Conservation (phyloP, 2,329 filamentous ascomycete genomes). For the Ophiostoma novo-ulmi region DNA sequence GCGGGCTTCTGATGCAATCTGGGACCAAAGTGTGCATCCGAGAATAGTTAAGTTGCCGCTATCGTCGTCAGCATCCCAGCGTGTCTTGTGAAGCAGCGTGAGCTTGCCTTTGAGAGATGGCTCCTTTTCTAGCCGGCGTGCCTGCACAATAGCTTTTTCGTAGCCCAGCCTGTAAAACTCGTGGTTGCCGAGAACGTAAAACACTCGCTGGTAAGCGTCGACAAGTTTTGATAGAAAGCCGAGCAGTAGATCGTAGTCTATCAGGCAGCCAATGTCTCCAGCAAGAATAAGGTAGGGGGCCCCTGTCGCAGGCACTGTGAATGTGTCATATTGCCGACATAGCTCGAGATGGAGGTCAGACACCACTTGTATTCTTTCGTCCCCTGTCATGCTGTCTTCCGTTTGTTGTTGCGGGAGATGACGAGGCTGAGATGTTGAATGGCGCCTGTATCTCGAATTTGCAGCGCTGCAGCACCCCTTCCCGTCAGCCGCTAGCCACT, state of each 20-base stretch:
- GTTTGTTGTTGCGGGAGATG: neutral
- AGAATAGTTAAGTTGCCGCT: slow-evolving; percentile 36
- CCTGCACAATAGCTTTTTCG: slow-evolving; percentile 11
- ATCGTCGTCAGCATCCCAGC: slow-evolving; percentile 7
- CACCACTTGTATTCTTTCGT: slow-evolving; percentile 40
- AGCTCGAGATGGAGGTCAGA: slow-evolving; percentile 55
- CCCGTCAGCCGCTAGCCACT: neutral
- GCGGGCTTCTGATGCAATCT: slow-evolving; percentile 39
- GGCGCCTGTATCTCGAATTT: neutral
- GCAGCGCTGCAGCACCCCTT: neutral
- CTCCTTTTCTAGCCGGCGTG: slow-evolving; percentile 18
- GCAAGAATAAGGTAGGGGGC: slow-evolving; percentile 49
- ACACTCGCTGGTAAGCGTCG: slow-evolving; percentile 42
- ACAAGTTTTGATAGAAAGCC: slow-evolving; percentile 47
- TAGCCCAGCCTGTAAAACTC: slow-evolving; percentile 41
- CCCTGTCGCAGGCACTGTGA: slow-evolving; percentile 30
- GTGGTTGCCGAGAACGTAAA: slow-evolving; percentile 53
- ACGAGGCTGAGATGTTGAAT: slow-evolving; percentile 7
- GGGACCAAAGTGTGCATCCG: slow-evolving; percentile 55
- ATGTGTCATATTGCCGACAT: slow-evolving; percentile 19
- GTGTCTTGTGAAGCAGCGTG: slow-evolving; percentile 14
- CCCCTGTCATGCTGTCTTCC: neutral
- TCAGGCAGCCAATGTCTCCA: slow-evolving; percentile 52
- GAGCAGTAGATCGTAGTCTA: slow-evolving; percentile 36
- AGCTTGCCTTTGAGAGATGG: slow-evolving; percentile 6